phyloP scores from a whole-genome alignment of 495 filamentous ascomycete species.

The Patellaria atrata region DNA sequence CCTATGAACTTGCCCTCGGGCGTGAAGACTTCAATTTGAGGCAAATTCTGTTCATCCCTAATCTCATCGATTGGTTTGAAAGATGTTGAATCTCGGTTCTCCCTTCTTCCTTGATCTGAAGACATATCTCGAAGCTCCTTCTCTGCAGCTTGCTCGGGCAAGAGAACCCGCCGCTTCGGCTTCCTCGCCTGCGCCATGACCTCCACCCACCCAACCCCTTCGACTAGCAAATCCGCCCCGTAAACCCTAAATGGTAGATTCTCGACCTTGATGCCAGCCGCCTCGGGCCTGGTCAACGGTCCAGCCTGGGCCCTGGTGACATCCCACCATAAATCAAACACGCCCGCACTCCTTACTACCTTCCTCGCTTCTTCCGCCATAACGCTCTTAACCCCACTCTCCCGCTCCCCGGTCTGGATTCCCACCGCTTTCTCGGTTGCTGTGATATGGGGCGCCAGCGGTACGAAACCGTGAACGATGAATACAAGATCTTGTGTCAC shows the following conservation, averaged over 20 bases:
- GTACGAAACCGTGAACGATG: conserved; percentile 65
- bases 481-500: conserved; percentile 45
- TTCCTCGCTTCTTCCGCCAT: conserved; percentile 39
- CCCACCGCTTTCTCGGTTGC: conserved; percentile 61
- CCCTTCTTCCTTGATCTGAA: neutral
- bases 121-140: too few relatives aligned
- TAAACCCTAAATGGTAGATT: conserved; percentile 64
- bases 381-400: conserved; percentile 45
- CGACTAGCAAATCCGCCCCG: conserved; percentile 71
- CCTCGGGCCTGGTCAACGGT: conserved; percentile 38
- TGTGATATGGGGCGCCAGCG: conserved; percentile 57
- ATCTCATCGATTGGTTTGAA: neutral
- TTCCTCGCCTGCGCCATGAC: conserved; percentile 65
- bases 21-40: conserved; percentile 69
- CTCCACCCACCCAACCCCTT: conserved; percentile 89
- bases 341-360: conserved; percentile 52
- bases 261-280: conserved; percentile 37
- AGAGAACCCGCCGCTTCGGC: conserved; percentile 26
- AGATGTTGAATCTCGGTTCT: neutral
- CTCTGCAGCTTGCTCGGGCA: too few relatives aligned
- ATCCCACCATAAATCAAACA: conserved; percentile 61
- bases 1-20: conserved; percentile 69
- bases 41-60: conserved; percentile 30
- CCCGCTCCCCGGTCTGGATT: conserved; percentile 41
- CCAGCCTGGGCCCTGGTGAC: conserved; percentile 59